These are phyloP conservation scores for Wolfiporia cocos DNA, from an alignment of 1,284 basidiomycete species.

Conservation along the genomic window DNA sequence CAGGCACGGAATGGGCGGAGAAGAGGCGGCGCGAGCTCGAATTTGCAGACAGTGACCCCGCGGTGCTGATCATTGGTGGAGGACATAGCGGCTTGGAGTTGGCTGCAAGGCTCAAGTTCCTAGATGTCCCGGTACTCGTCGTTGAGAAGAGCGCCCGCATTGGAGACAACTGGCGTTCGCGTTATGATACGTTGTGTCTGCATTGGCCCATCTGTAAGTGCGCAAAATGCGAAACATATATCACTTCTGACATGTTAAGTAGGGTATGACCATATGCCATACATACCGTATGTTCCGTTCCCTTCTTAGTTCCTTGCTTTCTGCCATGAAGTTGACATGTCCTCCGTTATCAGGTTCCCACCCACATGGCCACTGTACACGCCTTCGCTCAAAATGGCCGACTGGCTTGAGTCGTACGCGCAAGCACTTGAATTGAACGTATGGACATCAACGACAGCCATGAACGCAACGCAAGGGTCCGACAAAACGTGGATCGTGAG, in stretches of 20 bases:
- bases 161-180: constrained; percentile 47
- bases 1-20: constrained; percentile 26
- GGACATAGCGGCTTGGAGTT: constrained; percentile 54
- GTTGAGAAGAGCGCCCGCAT: constrained; percentile 44
- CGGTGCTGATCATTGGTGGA: constrained; percentile 50
- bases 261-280: constrained; percentile 8
- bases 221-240: constrained; percentile 6
- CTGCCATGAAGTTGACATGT: background rate
- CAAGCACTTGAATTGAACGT: constrained; percentile 51
- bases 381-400: constrained; percentile 36
- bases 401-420: constrained; percentile 60
- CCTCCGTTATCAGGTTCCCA: constrained; percentile 21
- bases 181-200: constrained; percentile 49
- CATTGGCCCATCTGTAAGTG: constrained; percentile 55
- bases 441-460: constrained; percentile 38
- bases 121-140: constrained; percentile 42
- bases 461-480: constrained; percentile 20
- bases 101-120: constrained; percentile 46
- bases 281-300: constrained; percentile 1
- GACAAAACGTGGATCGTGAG: constrained; percentile 28
- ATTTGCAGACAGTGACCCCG: constrained; percentile 28
- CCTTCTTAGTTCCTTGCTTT: background rate
- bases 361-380: constrained; percentile 9
- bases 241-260: too few species aligned
- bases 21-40: constrained; percentile 29